A percentile compares a stretch with the other conserved stretches of the same genome.
phyloP scores from a whole-genome alignment of 2,329 filamentous ascomycete species.

The Pseudopithomyces maydicus region DNA sequence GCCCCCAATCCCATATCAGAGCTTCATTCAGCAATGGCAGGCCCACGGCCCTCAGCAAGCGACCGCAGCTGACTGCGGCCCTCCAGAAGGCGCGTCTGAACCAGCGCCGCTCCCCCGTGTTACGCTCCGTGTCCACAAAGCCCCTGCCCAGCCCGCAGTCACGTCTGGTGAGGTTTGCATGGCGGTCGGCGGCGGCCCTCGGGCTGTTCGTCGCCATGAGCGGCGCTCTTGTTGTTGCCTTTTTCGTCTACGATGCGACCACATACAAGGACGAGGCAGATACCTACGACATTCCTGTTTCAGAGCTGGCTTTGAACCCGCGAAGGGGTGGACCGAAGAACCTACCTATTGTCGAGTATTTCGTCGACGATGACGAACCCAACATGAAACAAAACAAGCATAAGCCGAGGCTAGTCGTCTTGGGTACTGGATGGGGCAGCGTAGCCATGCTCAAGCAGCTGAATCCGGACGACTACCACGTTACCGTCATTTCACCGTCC shows the following conservation, averaged over 20 bases:
- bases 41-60: slow-evolving; percentile 23
- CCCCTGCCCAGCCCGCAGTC: slow-evolving; percentile 37
- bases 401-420: slow-evolving; percentile 89
- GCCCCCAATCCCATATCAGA: slow-evolving; percentile 20
- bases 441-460: slow-evolving; percentile 90
- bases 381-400: slow-evolving; percentile 73
- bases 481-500: slow-evolving; percentile 90
- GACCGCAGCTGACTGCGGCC: slow-evolving; percentile 26
- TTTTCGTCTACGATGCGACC: slow-evolving; percentile 92
- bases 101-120: slow-evolving; percentile 20
- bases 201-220: slow-evolving; percentile 77
- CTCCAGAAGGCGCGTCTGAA: slow-evolving; percentile 24
- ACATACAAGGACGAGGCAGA: slow-evolving; percentile 79
- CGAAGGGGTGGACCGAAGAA: slow-evolving; percentile 90
- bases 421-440: slow-evolving; percentile 94
- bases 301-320: slow-evolving; percentile 79
- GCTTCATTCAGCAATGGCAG: slow-evolving; percentile 35
- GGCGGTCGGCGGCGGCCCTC: slow-evolving; percentile 71
- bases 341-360: slow-evolving; percentile 83
- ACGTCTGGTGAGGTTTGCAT: slow-evolving; percentile 60
- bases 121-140: slow-evolving; percentile 36
- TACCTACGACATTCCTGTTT: slow-evolving; percentile 78
- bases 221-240: slow-evolving; percentile 72
- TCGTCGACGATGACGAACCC: slow-evolving; percentile 88
- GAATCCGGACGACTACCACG: slow-evolving; percentile 89